Percentiles rank a stretch among this genome's conserved stretches.
phyloP scores from a whole-genome alignment of 2,329 filamentous ascomycete genomes.

The Aureobasidium uvarum region DNA sequence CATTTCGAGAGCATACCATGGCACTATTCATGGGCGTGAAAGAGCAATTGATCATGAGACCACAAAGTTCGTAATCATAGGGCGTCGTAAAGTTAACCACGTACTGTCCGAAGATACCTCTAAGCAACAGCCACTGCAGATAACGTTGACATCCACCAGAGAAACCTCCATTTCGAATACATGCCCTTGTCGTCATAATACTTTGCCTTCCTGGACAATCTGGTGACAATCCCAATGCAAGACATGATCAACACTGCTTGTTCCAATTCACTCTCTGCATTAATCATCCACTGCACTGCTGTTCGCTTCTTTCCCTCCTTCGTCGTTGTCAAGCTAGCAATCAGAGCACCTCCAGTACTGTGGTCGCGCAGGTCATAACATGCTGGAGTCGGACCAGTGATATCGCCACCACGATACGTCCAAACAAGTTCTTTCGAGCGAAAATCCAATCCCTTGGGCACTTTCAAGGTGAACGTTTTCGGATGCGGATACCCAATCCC shows the following conservation, averaged over 20 bases:
- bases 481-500: slow-evolving; percentile 20
- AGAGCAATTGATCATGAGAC: too few species aligned
- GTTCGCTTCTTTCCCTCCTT: slow-evolving; percentile 38
- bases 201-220: slow-evolving; percentile 21
- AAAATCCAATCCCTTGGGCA: neutral
- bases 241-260: slow-evolving; percentile 18
- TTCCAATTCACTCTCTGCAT: slow-evolving; percentile 34
- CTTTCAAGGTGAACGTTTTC: neutral
- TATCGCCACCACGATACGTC: slow-evolving; percentile 7
- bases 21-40: too few species aligned
- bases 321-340: slow-evolving; percentile 32
- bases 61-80: too few species aligned
- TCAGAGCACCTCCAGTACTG: neutral
- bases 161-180: slow-evolving; percentile 2
- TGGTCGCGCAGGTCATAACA: neutral
- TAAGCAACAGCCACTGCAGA: slow-evolving; percentile 8
- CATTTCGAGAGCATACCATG: too few species aligned
- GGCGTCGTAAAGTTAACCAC: too few species aligned
- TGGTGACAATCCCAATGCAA: slow-evolving; percentile 8
- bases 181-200: slow-evolving; percentile 3
- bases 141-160: slow-evolving; percentile 12
- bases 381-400: neutral
- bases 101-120: neutral
- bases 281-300: slow-evolving; percentile 40
- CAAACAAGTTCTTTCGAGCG: neutral